Percentiles rank a stretch among this genome's conserved stretches.
Evolutionary conservation across 768 basidiomycete species (phyloP).

Genomic region (Tricholoma hemisulphureum): DNA sequence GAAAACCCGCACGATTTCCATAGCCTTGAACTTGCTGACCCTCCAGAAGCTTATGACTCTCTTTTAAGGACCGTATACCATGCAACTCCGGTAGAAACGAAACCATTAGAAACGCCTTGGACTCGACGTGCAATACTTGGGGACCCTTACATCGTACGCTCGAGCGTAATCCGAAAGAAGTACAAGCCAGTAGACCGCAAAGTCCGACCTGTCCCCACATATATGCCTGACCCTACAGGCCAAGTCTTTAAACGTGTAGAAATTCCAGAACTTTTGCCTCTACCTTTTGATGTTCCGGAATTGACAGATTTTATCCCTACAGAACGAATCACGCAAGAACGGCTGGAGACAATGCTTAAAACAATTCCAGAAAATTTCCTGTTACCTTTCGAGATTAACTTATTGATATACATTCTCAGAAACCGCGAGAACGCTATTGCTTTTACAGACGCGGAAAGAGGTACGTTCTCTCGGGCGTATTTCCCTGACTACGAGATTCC

Average conservation of each 20-base stretch:
- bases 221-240: slow-evolving; percentile 20
- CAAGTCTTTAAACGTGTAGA: slow-evolving; percentile 1
- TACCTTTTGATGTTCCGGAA: slow-evolving; percentile 4
- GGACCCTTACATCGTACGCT: background rate
- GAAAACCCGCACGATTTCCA: slow-evolving; percentile 1
- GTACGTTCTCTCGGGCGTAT: no score
- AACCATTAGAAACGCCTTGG: slow-evolving; percentile 8
- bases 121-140: slow-evolving; percentile 5
- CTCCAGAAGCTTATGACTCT: slow-evolving; percentile 13
- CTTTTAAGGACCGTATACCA: no score
- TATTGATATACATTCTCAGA: slow-evolving; percentile 15
- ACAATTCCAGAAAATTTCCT: no score
- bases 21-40: slow-evolving; percentile 3
- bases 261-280: slow-evolving; percentile 2
- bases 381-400: slow-evolving; percentile 12
- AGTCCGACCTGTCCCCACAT: no score
- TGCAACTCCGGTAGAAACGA: background rate
- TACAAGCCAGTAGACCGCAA: no score
- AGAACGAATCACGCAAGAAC: slow-evolving; percentile 10
- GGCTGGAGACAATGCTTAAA: slow-evolving; percentile 12
- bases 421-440: slow-evolving; percentile 14
- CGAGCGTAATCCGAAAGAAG: slow-evolving; percentile 21
- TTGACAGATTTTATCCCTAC: slow-evolving; percentile 7
- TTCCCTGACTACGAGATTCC: no score
- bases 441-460: no score